Evolutionary conservation across 768 basidiomycete species (phyloP).

Genomic region (Pleurotus citrinopileatus): DNA sequence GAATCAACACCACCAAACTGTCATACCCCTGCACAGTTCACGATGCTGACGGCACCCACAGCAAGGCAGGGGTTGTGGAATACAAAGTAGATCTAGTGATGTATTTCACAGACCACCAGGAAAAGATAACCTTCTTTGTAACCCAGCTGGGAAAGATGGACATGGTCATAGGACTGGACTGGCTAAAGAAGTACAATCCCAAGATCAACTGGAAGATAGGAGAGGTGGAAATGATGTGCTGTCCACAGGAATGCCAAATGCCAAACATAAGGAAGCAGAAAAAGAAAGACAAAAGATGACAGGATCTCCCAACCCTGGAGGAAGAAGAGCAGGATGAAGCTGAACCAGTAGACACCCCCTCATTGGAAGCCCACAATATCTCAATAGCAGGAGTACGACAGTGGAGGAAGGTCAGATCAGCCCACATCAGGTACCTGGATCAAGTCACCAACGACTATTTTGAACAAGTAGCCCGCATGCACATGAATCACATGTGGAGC

Average conservation of each 20-base stretch:
- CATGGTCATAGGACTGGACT: constrained; percentile 21
- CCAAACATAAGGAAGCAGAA: not conserved
- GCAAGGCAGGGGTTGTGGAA: constrained; percentile 18
- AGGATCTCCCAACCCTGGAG: not conserved
- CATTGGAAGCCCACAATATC: not conserved
- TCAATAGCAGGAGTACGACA: not conserved
- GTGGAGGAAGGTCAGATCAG: not conserved
- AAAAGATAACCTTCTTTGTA: constrained; percentile 17
- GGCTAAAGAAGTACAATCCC: constrained; percentile 24
- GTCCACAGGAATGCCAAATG: constrained; percentile 14
- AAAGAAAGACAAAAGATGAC: not conserved
- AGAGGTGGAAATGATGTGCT: constrained; percentile 17
- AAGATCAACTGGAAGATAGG: constrained; percentile 20
- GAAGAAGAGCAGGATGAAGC: not conserved
- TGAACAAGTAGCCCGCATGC: not conserved
- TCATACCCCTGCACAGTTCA: not conserved
- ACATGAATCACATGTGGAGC: not conserved
- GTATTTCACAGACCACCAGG: constrained; percentile 16
- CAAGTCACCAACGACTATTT: not conserved
- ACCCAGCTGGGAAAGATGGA: constrained; percentile 17
- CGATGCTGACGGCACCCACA: constrained; percentile 18
- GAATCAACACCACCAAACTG: not conserved
- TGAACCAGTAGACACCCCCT: not conserved
- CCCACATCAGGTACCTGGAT: not conserved
- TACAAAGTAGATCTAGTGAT: constrained; percentile 18